Base-by-base conservation (phyloP, 1,284 basidiomycete genomes). In the Pseudozyma pruni region DNA sequence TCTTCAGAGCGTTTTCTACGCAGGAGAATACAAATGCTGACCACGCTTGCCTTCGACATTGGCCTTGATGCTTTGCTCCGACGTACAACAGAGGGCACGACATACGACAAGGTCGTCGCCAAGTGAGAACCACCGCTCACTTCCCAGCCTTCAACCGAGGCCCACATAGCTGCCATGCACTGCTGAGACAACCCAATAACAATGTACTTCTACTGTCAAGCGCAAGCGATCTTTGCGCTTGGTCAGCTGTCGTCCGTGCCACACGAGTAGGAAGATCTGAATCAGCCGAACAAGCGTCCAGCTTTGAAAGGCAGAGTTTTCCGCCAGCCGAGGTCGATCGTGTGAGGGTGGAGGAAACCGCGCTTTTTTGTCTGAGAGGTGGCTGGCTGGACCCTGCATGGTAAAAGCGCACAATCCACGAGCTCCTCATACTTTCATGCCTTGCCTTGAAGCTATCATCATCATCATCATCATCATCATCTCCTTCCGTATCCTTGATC, bases 101-200 rank as follows among this genome's bases (percentile, higher is more conserved):
- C 70, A 9, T 81, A 81, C 51, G 79, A 81, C 61, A 56, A 62
- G 49, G 79, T 78, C 4, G 8, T 69, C n/a, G 43, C n/a, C 42
- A 72, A 72, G 43, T 72, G 38, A 56, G 19, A 16, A 8, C 8
- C 11, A 2, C n/a, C 8, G 29, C 29, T n/a, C 6, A 46, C 20
- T 5, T n/a, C n/a, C n/a, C n/a, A n/a, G n/a, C n/a, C 8, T 16
- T 19, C 42, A 33, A 32, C 10, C 16, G 27, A 29, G 27, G 7
- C 27, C 27, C 27, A 29, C 27, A 11, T 29, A 7, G 6, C 27
- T 29, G 27, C 27, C 27, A 29, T 7, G 11, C 27, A 7, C 27
- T 29, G 27, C 27, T n/a, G n/a, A n/a, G n/a, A n/a, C n/a, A n/a
- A n/a, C n/a, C n/a, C 27, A 7, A 11, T 7, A 29, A 11, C 27